A percentile compares a stretch with the other conserved stretches of the same genome.
Conservation (phyloP, 345 rosid genomes). For the Citrus medica region DNA sequence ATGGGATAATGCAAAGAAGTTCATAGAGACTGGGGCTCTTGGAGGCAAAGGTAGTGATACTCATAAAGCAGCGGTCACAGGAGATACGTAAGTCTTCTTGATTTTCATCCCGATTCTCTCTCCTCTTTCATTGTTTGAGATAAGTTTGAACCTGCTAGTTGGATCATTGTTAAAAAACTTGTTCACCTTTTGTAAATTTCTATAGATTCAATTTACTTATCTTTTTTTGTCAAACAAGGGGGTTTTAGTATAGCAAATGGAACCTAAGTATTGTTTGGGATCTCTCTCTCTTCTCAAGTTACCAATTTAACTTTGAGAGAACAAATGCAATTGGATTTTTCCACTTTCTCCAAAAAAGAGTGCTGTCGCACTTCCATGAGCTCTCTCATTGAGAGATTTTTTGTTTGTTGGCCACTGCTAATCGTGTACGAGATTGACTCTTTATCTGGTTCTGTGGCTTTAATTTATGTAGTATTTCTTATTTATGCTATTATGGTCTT, state of each 20-base stretch:
- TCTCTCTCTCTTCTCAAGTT: neutral
- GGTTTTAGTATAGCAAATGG: neutral
- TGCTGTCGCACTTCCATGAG: no score
- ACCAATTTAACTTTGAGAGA: neutral
- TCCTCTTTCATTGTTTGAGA: neutral
- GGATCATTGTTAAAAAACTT: neutral
- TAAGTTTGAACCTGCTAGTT: neutral
- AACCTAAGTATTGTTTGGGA: neutral
- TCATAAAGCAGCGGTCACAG: constrained; percentile 96
- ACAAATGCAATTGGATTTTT: neutral
- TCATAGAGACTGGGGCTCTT: constrained; percentile 92
- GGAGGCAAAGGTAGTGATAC: constrained; percentile 98
- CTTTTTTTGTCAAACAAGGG: neutral
- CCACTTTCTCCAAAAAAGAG: no score
- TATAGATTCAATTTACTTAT: no score
- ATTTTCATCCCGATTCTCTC: neutral
- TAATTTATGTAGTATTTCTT: no score
- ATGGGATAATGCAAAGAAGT: constrained; percentile 99
- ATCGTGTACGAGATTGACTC: no score
- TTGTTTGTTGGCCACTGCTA: no score
- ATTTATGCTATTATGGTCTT: neutral
- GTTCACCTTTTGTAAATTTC: no score
- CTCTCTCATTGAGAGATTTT: no score
- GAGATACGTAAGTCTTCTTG: constrained; percentile 80
- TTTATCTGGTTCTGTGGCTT: no score